Base-by-base conservation (phyloP, 2,329 filamentous ascomycete genomes). In the Gliomastix tumulicola region DNA sequence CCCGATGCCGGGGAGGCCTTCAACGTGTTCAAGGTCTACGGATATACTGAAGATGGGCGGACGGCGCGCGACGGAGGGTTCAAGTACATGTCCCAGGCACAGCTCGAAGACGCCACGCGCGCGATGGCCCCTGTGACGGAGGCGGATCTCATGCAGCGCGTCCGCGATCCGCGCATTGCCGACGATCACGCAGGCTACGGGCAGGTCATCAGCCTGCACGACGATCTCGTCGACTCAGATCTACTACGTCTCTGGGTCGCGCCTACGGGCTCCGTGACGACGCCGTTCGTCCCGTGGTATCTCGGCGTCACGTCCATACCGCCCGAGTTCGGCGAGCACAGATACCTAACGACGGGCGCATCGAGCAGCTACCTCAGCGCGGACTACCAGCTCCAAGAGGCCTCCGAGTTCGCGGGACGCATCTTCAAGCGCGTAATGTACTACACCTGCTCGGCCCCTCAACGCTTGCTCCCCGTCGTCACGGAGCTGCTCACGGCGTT, bases 111-210 rank as follows among this genome's bases (percentile, higher is more conserved):
- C 7, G 49, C 45, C 20, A 53, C 49, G 3, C 42, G 42, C 11
- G 66, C 60, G 13, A 69, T 67, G 50, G 59, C 56, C 2, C 68
- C 71, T 0, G 49, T 73, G n/a, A 68, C 66, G 0, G 70, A 74
- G 40, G 50, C 53, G 15, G 66, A 72, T 40, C 53, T 73, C 4
- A 65, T 66, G 44, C 57, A 60, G 39, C 45, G 49, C 19, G 49
- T 53, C 12, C 49, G 50, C 27, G 50, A 53, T 34, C 44, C 33
- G 20, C 48, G 50, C 36, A 46, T 52, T 34, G 37, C 47, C 15
- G 49, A 53, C 30, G 50, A 52, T 36, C 41, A 53, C 38, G 47
- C 50, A 11, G 49, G 50, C 13, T 53, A 53, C 41, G 50, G 50
- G 2, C 49, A 53, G 35, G 44, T 53, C 15, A 47, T 52, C 18